Evolutionary conservation across 805 yeast species (phyloP), one percentile per base, ranked within the genome.

Genomic region (Hanseniaspora singularis): DNA sequence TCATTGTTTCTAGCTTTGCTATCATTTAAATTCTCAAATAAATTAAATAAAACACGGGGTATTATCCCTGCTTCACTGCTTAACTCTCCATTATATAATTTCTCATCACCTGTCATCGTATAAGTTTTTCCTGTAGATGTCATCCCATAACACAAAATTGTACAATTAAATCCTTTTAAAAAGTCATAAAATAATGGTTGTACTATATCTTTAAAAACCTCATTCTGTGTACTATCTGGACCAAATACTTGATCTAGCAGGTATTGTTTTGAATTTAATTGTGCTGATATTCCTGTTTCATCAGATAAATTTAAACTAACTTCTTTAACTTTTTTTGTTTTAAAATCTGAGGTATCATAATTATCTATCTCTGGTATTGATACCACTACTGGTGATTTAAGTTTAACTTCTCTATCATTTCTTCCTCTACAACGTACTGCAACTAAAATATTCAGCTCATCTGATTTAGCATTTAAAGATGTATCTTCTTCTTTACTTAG

Each of bases 41-140:
- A 64, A 48, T 70, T 63, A 47, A 68, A 63, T 30, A 79, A 54
- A 2, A 76, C 69, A 33, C 87, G 67, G 0, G 87, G 86, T 37
- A 79, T 76, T 11, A 79, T 71, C 19, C 86, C 87, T 0, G 85
- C 81, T 22, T 70, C 62, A 16, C 69, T 69, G 40, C 67, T 63
- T 28, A 71, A 51, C 43, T 60, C 57, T 19, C 60, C 61, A 40
- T 57, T 57, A 38, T 57, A 54, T 28, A 58, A 40, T 24, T 57
- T 54, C 42, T 72, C 67, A 38, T 82, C 81, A 4, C 95, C 94
- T 1, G 82, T 76, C 92, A 77, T 77, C 11, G 83, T 69, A 57
- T 77, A 77, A 0, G 95, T 85, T 56, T 85, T 86, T 22, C 95
- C 95, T 0, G 94, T 82, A 1, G 95, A 92, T 0, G 95, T 86